Evolutionary conservation across 1,284 basidiomycete genomes (phyloP).

Genomic region (Boletellus deceptivus): DNA sequence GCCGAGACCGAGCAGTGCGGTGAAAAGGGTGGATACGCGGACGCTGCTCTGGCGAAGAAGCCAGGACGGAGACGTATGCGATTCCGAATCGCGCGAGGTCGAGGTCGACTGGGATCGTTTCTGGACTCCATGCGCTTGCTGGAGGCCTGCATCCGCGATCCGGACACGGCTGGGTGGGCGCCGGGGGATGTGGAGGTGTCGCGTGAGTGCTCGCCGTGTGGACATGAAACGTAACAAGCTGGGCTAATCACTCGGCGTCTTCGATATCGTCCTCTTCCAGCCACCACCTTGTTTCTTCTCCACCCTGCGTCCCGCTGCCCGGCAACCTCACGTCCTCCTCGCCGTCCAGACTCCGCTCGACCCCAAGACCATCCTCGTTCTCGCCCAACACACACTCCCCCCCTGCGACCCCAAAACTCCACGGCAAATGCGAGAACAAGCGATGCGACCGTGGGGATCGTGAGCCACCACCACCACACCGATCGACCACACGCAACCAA

Average conservation of each 20-base stretch:
- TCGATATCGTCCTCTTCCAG: slow-evolving; percentile 71
- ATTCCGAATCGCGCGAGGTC: slow-evolving; percentile 1
- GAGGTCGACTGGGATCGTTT: slow-evolving; percentile 10
- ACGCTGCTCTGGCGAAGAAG: slow-evolving; percentile 16
- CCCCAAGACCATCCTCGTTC: slow-evolving; percentile 23
- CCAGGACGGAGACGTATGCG: slow-evolving; percentile 8
- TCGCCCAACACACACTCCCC: slow-evolving; percentile 31
- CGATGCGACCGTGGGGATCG: slow-evolving; percentile 45
- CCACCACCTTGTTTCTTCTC: slow-evolving; percentile 45
- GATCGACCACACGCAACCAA: slow-evolving; percentile 48
- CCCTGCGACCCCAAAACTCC: slow-evolving; percentile 33
- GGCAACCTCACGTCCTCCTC: slow-evolving; percentile 27
- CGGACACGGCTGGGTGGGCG: neutral
- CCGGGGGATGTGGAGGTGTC: neutral
- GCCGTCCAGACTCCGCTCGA: slow-evolving; percentile 8
- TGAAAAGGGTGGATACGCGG: slow-evolving; percentile 45
- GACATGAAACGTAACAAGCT: neutral
- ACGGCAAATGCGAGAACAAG: slow-evolving; percentile 55
- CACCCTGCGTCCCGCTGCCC: slow-evolving; percentile 15
- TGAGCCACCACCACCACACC: neutral
- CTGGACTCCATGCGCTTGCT: neutral
- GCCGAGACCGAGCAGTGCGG: slow-evolving; percentile 48
- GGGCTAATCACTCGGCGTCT: slow-evolving; percentile 34
- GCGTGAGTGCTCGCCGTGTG: slow-evolving; percentile 2
- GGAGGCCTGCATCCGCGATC: neutral